Evolutionary conservation across 495 filamentous ascomycete genomes (phyloP), one percentile per base, ranked within the genome.

Genomic region (Trichodelitschia bisporula): DNA sequence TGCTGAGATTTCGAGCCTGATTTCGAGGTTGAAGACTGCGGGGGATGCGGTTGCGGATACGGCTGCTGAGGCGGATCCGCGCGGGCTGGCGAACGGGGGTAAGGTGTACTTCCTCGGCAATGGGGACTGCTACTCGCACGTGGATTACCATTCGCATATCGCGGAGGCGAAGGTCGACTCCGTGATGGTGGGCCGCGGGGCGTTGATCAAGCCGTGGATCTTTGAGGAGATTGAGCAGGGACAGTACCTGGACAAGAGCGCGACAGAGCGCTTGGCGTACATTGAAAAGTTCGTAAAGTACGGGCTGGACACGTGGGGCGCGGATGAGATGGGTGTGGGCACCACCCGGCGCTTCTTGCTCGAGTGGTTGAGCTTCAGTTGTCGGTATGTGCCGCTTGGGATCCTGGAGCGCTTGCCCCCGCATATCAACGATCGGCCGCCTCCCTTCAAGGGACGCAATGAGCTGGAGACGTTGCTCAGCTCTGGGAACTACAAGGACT

Each of bases 191-290:
- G 84, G 66, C 10, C 70, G 84, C 32, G 84, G 84, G 26, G 83
- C 84, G 4, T 56, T 95, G 35, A 74, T 93, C 50, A 97, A 95
- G 53, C 82, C 89, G 1, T 97, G 86, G 86, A 51, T 97, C 30
- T 97, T 93, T 45, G 86, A 95, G 46, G 86, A 97, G 49, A 95
- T 97, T 36, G 67, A 74, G 36, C 61, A 64, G 19, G 74, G 77
- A 1, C 89, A 95, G 49, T 92, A 95, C 40, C 61, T 97, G 12
- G 86, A 97, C 56, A 97, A 95, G 45, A 74, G 75, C 11, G 73
- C 82, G 5, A 59, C 68, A 0, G 86, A 97, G 62, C 72, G 86
- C 19, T 55, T 97, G 23, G 50, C 55, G n/a, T 72, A 83, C 39
- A 53, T 97, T 12, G 75, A 84, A 50, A 77, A 79, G 42, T 97